Conservation (phyloP, 352 stramenopile species). For the Pythium chondricola region DNA sequence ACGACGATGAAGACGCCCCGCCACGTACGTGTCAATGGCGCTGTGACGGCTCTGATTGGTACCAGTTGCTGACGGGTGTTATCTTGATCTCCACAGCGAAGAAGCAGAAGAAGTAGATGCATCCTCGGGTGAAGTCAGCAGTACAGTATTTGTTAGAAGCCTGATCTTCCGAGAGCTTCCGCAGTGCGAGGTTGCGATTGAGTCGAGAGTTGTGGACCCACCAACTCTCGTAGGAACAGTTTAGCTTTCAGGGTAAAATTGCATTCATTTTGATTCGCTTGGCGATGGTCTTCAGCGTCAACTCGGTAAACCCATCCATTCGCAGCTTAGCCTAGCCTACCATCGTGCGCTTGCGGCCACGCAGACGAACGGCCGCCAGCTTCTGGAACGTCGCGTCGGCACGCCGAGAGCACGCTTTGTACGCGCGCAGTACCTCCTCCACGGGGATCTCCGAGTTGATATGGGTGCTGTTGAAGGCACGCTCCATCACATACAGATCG, state of each 20-base stretch:
- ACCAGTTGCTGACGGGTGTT: conserved; percentile 2
- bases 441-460: conserved; percentile 81
- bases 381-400: conserved; percentile 81
- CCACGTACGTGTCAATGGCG: conserved; percentile 26
- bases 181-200: neutral
- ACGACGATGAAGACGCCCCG: conserved; percentile 36
- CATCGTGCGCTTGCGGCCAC: conserved; percentile 89
- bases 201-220: neutral
- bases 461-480: conserved; percentile 88
- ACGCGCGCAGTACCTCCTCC: conserved; percentile 77
- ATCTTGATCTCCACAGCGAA: conserved; percentile 27
- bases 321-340: conserved; percentile 56
- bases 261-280: too few species aligned
- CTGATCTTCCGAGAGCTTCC: neutral
- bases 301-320: neutral
- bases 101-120: conserved; percentile 56
- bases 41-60: neutral
- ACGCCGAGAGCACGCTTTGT: conserved; percentile 73
- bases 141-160: conserved; percentile 27
- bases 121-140: neutral
- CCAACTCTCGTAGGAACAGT: too few species aligned
- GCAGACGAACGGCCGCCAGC: conserved; percentile 80
- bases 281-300: too few species aligned
- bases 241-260: neutral
- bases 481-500: conserved; percentile 92